Evolutionary conservation across 1,284 basidiomycete genomes (phyloP).

Genomic region (Violaceomyces palustris): DNA sequence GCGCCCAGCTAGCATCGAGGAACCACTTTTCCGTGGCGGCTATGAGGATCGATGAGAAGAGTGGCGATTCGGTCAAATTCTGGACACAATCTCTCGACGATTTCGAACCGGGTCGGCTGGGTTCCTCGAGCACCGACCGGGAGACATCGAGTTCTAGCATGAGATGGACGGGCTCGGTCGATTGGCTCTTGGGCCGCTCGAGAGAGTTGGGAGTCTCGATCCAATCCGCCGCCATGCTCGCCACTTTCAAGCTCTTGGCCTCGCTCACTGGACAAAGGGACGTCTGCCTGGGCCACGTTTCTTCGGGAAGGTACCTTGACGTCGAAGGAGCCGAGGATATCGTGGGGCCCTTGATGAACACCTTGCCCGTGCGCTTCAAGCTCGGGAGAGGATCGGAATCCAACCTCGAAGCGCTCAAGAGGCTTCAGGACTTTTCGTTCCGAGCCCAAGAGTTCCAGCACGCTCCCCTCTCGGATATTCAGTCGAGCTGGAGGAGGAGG

Average conservation of each 20-base stretch:
- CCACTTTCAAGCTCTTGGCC: conserved; percentile 4
- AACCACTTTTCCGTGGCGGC: too few species aligned
- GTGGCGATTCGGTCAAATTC: too few species aligned
- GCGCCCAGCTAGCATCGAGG: too few species aligned
- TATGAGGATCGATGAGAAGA: too few species aligned
- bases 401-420: conserved; percentile 1
- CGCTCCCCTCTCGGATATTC: conserved; percentile 3
- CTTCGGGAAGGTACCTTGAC: conserved; percentile 5
- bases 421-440: conserved; percentile 1
- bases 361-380: conserved; percentile 4
- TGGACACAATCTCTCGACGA: too few species aligned
- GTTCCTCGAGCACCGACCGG: too few species aligned
- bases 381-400: conserved; percentile 1
- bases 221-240: conserved; percentile 5
- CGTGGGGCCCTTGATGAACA: conserved; percentile 10
- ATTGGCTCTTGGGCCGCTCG: too few species aligned
- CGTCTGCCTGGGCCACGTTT: conserved; percentile 9
- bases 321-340: conserved; percentile 7
- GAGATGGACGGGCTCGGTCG: too few species aligned
- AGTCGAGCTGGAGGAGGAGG: conserved; percentile 2
- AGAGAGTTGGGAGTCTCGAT: conserved; percentile 2
- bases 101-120: too few species aligned
- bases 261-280: conserved; percentile 5
- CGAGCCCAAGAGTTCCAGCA: conserved; percentile 9
- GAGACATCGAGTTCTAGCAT: too few species aligned